Conservation (phyloP, 768 basidiomycete species). For the Terana coerulea region DNA sequence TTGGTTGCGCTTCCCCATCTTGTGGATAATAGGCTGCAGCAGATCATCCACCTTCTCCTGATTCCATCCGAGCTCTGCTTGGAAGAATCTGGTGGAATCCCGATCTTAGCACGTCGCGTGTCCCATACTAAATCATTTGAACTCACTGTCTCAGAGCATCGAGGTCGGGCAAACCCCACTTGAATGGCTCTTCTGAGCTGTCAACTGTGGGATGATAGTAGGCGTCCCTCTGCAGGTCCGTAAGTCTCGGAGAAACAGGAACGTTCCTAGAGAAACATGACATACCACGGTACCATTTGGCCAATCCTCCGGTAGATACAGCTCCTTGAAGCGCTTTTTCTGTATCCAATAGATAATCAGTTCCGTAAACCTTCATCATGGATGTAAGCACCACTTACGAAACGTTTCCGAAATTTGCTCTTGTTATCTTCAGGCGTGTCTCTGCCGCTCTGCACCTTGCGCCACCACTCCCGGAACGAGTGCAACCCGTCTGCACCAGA, state of each 20-base stretch:
- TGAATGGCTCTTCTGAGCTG: conserved; percentile 88
- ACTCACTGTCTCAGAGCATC: conserved; percentile 82
- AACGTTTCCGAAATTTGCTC: conserved; percentile 76
- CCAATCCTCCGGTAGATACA: conserved; percentile 83
- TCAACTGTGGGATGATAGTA: conserved; percentile 93
- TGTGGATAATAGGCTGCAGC: conserved; percentile 88
- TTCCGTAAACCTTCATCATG: background rate
- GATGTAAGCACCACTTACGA: conserved; percentile 53
- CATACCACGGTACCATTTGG: conserved; percentile 88
- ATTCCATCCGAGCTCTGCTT: conserved; percentile 77
- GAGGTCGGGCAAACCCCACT: conserved; percentile 96
- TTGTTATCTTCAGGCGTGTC: conserved; percentile 72
- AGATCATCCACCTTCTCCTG: conserved; percentile 84
- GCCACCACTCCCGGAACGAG: conserved; percentile 94
- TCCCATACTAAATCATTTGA: too few species aligned
- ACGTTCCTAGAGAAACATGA: conserved; percentile 15
- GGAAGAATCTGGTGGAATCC: conserved; percentile 14
- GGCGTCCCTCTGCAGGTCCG: conserved; percentile 66
- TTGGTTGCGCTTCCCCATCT: conserved; percentile 78
- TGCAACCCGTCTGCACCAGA: conserved; percentile 80
- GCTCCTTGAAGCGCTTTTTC: conserved; percentile 87
- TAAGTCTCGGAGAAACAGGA: background rate
- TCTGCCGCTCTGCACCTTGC: conserved; percentile 83
- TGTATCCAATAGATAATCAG: conserved; percentile 26
- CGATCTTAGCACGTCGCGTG: too few species aligned